Evolutionary conservation across 2,329 filamentous ascomycete species (phyloP).

Genomic region (Stachybotrys chartarum): DNA sequence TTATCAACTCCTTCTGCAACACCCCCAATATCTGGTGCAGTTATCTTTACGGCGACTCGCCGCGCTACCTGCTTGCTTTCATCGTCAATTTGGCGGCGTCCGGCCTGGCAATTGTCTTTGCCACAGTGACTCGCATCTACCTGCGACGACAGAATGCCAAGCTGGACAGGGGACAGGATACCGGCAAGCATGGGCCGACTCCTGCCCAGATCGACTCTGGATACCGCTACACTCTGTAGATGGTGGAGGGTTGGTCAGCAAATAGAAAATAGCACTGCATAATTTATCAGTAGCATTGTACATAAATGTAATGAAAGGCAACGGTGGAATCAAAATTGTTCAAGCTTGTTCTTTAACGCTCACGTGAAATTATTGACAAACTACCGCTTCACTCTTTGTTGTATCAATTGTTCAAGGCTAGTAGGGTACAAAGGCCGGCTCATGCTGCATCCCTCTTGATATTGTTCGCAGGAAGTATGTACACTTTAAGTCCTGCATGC

Average conservation of each 20-base stretch:
- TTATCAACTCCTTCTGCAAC: constrained; percentile 30
- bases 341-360: no score
- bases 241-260: neutral
- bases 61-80: constrained; percentile 12
- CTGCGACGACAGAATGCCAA: constrained; percentile 16
- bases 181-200: constrained; percentile 19
- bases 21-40: constrained; percentile 26
- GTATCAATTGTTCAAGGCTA: no score
- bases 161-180: constrained; percentile 15
- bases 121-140: constrained; percentile 15
- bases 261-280: neutral
- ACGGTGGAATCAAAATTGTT: no score
- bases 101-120: constrained; percentile 17
- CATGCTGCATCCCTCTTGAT: no score
- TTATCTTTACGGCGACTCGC: constrained; percentile 22
- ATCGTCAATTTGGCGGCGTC: constrained; percentile 18
- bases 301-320: no score
- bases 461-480: no score
- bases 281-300: no score
- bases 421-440: no score
- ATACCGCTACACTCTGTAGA: constrained; percentile 14
- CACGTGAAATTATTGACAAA: no score
- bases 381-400: no score
- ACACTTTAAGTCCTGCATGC: no score
- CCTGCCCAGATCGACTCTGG: constrained; percentile 15